Conservation (phyloP, 2,329 filamentous ascomycete species). For the Neonectria hederae region DNA sequence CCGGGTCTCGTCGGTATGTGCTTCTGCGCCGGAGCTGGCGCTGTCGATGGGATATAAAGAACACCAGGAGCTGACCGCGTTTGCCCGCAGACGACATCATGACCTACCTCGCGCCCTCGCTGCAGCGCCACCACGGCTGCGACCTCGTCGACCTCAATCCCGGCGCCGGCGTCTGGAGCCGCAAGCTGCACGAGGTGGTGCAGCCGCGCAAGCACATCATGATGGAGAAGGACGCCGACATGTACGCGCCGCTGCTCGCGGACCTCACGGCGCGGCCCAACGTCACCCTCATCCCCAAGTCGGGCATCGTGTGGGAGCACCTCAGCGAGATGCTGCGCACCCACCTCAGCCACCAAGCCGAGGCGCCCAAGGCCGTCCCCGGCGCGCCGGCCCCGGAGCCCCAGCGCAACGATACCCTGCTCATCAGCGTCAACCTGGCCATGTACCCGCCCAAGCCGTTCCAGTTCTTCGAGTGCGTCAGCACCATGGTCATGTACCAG, state of each 20-base stretch:
- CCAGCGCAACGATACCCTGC: slow-evolving; percentile 74
- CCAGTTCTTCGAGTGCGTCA: slow-evolving; percentile 64
- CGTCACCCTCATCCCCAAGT: slow-evolving; percentile 62
- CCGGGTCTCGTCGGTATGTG: slow-evolving; percentile 59
- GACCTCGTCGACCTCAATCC: slow-evolving; percentile 91
- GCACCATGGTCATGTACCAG: slow-evolving; percentile 67
- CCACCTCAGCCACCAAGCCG: slow-evolving; percentile 64
- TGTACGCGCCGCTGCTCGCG: slow-evolving; percentile 70
- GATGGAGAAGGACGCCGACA: slow-evolving; percentile 73
- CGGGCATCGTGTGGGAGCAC: slow-evolving; percentile 69
- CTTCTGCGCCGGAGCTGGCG: neutral
- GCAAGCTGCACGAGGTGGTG: slow-evolving; percentile 76
- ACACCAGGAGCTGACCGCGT: neutral
- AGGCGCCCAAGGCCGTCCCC: slow-evolving; percentile 28
- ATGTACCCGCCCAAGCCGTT: slow-evolving; percentile 62
- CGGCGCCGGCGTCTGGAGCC: slow-evolving; percentile 80
- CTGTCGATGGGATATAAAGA: neutral
- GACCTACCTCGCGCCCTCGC: slow-evolving; percentile 72
- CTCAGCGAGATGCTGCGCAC: slow-evolving; percentile 62
- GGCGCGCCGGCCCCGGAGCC: slow-evolving; percentile 50
- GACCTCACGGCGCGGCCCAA: slow-evolving; percentile 62
- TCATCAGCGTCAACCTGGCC: slow-evolving; percentile 76
- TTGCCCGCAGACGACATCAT: slow-evolving; percentile 70
- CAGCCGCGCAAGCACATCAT: slow-evolving; percentile 85
- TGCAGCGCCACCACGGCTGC: slow-evolving; percentile 77